Conservation (phyloP, 2,329 filamentous ascomycete species). For the Aureobasidium sp. region DNA sequence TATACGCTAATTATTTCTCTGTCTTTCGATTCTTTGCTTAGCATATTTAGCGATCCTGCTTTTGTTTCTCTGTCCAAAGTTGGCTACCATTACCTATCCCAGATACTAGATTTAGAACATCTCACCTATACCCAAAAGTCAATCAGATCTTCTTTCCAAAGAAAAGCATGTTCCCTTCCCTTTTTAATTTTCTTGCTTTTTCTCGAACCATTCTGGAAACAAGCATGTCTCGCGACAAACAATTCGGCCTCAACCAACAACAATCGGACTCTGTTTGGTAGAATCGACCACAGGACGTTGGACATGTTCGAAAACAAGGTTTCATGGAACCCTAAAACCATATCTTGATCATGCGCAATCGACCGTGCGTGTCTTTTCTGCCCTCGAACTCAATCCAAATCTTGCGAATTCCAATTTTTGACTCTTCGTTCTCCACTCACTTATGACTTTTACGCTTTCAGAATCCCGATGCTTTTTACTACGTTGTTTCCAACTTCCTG, state of each 20-base stretch:
- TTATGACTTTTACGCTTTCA: no score
- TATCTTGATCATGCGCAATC: not conserved
- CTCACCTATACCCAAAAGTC: not conserved
- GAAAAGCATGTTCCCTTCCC: not conserved
- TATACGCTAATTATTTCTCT: not conserved
- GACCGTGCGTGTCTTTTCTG: not conserved
- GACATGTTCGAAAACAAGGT: not conserved
- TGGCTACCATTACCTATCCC: not conserved
- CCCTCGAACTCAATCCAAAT: not conserved
- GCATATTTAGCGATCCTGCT: not conserved
- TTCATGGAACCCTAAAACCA: not conserved
- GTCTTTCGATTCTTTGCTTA: not conserved
- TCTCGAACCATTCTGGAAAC: not conserved
- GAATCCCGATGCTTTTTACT: no score
- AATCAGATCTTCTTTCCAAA: not conserved
- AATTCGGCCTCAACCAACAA: no score
- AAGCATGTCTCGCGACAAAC: no score
- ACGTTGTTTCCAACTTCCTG: no score
- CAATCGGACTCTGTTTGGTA: no score
- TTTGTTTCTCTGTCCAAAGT: not conserved
- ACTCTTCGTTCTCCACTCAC: no score
- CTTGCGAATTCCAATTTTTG: not conserved
- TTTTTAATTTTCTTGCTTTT: not conserved
- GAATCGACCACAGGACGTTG: not conserved
- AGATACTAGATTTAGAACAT: constrained; percentile 5